These are phyloP conservation scores for Globisporangium splendens DNA, from an alignment of 352 stramenopile genomes.

Conservation along the genomic window DNA sequence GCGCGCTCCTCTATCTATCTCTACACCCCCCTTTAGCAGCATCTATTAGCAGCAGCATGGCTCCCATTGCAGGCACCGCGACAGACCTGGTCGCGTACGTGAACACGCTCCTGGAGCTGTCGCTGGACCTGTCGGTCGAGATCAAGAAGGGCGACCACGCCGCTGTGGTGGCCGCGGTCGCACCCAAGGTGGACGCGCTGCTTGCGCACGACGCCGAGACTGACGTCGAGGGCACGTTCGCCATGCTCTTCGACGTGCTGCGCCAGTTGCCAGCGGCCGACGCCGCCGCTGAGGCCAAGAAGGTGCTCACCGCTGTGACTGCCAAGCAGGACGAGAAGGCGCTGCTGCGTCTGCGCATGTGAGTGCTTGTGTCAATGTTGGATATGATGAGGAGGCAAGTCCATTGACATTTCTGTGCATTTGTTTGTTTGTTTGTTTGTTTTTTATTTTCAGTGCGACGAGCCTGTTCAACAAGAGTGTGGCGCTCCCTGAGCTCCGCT, in stretches of 20 bases:
- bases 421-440: background rate
- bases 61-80: constrained; percentile 16
- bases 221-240: constrained; percentile 74
- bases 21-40: background rate
- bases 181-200: constrained; percentile 48
- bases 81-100: constrained; percentile 75
- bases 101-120: constrained; percentile 65
- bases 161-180: constrained; percentile 43
- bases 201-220: constrained; percentile 70
- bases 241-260: constrained; percentile 58
- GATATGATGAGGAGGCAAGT: background rate
- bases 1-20: background rate
- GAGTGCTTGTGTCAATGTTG: constrained; percentile 15
- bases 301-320: constrained; percentile 49
- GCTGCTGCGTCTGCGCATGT: constrained; percentile 71
- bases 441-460: constrained; percentile 30
- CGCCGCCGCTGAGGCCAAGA: constrained; percentile 28
- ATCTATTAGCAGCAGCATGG: constrained; percentile 1
- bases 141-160: constrained; percentile 64
- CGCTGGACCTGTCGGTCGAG: constrained; percentile 44
- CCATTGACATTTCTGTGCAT: background rate
- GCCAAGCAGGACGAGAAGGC: constrained; percentile 48
- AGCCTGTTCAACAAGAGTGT: constrained; percentile 76
- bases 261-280: constrained; percentile 30
- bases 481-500: constrained; percentile 54